Percentiles rank a stretch among this genome's conserved stretches.
Evolutionary conservation across 352 stramenopile genomes (phyloP).

Genomic region (Detonula confervacea): DNA sequence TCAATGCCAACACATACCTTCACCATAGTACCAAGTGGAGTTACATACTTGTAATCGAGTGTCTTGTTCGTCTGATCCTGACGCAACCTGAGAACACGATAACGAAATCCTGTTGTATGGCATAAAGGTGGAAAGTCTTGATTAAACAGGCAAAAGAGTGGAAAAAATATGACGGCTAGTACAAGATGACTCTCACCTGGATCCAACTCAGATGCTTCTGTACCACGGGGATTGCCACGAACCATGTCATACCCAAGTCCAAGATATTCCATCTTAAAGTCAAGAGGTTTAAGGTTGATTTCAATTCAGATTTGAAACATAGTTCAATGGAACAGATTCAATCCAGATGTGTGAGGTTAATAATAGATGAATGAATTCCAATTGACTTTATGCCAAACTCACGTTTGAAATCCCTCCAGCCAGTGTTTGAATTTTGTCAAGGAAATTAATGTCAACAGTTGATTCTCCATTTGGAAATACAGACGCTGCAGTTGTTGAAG

Average conservation of each 20-base stretch:
- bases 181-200: not conserved
- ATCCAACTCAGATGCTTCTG: not conserved
- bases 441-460: not conserved
- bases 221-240: slow-evolving; percentile 5
- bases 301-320: slow-evolving; percentile 1
- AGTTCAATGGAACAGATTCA: not conserved
- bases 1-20: no score
- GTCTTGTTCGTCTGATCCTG: not conserved
- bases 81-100: not conserved
- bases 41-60: not conserved
- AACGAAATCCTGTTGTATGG: not conserved
- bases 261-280: not conserved
- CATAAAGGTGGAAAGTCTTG: not conserved
- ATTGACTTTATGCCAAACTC: no score
- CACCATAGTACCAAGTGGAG: not conserved
- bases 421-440: no score
- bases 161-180: not conserved
- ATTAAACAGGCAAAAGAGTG: not conserved
- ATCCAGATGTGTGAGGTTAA: no score
- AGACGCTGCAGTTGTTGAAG: not conserved
- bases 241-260: slow-evolving; percentile 18
- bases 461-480: not conserved
- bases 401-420: no score
- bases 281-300: no score
- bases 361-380: no score